phyloP scores from a whole-genome alignment of 2,329 filamentous ascomycete species.

The Moelleriella libera region DNA sequence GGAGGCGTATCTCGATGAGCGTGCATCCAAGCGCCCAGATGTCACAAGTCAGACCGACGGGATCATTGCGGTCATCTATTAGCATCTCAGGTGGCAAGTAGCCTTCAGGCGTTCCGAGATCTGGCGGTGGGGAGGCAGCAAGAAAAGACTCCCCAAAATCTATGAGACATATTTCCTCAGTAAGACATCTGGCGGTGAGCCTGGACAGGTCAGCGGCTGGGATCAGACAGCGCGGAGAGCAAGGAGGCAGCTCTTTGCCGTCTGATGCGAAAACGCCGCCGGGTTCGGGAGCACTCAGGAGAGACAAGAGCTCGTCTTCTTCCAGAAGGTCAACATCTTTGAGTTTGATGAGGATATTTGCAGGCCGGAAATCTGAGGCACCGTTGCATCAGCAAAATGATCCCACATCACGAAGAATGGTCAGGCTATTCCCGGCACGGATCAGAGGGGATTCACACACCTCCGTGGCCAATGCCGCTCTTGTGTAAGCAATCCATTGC shows the following conservation, averaged over 20 bases:
- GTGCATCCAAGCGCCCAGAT: constrained; percentile 20
- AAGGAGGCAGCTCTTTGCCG: constrained; percentile 4
- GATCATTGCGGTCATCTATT: constrained; percentile 6
- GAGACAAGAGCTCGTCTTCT: constrained; percentile 8
- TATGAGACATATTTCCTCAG: constrained; percentile 9
- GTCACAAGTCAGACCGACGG: constrained; percentile 10
- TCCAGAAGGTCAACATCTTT: constrained; percentile 8
- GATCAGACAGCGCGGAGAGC: constrained; percentile 11
- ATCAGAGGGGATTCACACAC: constrained; percentile 5
- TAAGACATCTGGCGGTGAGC: constrained; percentile 1
- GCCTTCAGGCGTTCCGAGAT: constrained; percentile 12
- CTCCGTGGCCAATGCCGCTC: constrained; percentile 16
- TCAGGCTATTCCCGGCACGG: background rate
- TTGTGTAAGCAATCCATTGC: constrained; percentile 12
- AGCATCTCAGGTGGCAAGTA: constrained; percentile 11
- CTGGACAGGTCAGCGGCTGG: constrained; percentile 4
- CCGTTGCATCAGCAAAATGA: no score
- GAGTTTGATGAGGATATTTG: constrained; percentile 13
- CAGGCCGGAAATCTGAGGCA: constrained; percentile 11
- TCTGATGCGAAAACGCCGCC: constrained; percentile 3
- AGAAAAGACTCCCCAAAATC: constrained; percentile 11
- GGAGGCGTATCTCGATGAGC: constrained; percentile 16
- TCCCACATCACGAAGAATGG: no score
- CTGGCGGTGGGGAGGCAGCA: constrained; percentile 5
- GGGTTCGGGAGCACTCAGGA: constrained; percentile 6